Evolutionary conservation across 495 filamentous ascomycete genomes (phyloP), one percentile per base, ranked within the genome.

Genomic region (Talaromyces liani): DNA sequence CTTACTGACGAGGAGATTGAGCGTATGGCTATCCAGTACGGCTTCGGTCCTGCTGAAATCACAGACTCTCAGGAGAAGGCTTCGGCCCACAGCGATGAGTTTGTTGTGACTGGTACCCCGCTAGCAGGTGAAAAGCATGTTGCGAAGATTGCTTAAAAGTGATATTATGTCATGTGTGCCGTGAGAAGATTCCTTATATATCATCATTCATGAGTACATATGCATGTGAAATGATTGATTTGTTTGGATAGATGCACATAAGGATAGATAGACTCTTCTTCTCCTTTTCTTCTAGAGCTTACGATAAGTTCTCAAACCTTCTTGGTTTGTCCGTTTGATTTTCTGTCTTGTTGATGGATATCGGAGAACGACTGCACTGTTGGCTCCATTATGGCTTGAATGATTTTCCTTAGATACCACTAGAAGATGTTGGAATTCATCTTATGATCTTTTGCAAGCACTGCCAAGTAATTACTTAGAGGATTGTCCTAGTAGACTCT

Each of bases 1-100:
- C 78, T 93, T 22, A 74, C 77, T 18, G 82, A 85, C 2, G 78
- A 82, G 27, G 84, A 90, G 70, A 78, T 91, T 25, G 87, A 91
- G 72, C 70, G 72, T 58, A 84, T 87, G 67, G 85, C 85, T 10
- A 67, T 80, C 36, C 77, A 80, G 67, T 90, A 90, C 67, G 87
- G 87, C 7, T 83, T 87, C 57, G 66, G 64, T 24, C 33, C 57
- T 29, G 53, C 53, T 56, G 53, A 56, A 27, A 3, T n/a, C 22
- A 16, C 27, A 10, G 53, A 56, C 1, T 56, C 22, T 27, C 20
- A 27, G 22, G 53, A 56, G 27, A 56, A 56, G 53, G 27, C 10
- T 29, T 56, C 53, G 22, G 53, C 53, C 24, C 53, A 56, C 16
- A 56, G 53, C 24, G 53, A 56, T 6, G 53, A 56, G 10, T n/a